These are phyloP conservation scores for Auxenochlorella pyrenoidosa DNA, from an alignment of 139 green algal species.

Conservation along the genomic window DNA sequence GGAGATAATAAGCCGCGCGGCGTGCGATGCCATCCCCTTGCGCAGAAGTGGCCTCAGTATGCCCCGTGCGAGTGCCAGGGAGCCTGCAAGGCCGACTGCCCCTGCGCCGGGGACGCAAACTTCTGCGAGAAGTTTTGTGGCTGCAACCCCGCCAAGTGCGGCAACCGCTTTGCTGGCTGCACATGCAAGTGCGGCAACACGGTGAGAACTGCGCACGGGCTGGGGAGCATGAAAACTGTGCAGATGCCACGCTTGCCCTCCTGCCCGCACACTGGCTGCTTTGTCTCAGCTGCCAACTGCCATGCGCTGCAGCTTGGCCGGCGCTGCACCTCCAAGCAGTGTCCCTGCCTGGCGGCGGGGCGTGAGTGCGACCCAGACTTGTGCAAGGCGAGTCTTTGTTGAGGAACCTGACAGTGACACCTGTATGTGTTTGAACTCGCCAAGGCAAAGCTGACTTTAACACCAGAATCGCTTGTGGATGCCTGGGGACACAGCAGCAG, in stretches of 20 bases:
- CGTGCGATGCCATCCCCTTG: background rate
- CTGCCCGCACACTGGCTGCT: no score
- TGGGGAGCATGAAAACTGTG: no score
- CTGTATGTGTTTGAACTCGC: no score
- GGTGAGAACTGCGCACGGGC: background rate
- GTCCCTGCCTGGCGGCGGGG: conserved; percentile 83
- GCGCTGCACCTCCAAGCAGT: conserved; percentile 63
- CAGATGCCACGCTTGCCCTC: no score
- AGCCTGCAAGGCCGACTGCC: conserved; percentile 53
- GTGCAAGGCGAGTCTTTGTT: conserved; percentile 52
- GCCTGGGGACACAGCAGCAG: no score
- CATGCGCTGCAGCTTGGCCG: background rate
- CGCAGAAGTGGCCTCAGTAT: conserved; percentile 53
- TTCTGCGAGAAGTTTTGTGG: conserved; percentile 78
- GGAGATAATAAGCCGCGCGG: background rate
- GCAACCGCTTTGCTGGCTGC: conserved; percentile 81
- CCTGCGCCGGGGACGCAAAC: conserved; percentile 50
- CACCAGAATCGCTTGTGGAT: no score
- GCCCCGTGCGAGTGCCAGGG: conserved; percentile 60
- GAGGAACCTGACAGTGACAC: background rate
- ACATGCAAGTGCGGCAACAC: conserved; percentile 59
- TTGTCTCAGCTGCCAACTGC: background rate
- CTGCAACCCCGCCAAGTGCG: conserved; percentile 50
- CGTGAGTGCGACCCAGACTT: conserved; percentile 93
- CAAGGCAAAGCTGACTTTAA: no score